Percentiles rank a stretch among this genome's conserved stretches.
Evolutionary conservation across 1,284 basidiomycete species (phyloP).

Genomic region (Phylloporus gajari): DNA sequence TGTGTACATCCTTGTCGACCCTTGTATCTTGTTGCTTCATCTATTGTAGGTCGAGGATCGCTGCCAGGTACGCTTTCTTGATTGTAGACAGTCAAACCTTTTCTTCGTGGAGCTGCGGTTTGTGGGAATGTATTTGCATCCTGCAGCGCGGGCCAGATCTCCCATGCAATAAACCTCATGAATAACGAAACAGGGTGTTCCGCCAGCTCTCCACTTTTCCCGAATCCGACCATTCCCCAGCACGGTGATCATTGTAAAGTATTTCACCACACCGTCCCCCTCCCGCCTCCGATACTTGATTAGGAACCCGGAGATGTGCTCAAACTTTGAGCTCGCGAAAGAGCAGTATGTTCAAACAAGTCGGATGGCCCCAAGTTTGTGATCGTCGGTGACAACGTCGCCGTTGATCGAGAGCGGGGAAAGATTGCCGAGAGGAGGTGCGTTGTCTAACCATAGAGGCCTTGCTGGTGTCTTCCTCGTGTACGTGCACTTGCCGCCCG

Average conservation of each 20-base stretch:
- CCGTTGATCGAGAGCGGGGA: slow-evolving; percentile 84
- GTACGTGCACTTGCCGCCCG: slow-evolving; percentile 83
- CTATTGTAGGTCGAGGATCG: slow-evolving; percentile 73
- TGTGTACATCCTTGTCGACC: slow-evolving; percentile 35
- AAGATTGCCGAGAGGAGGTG: slow-evolving; percentile 83
- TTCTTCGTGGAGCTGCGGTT: slow-evolving; percentile 70
- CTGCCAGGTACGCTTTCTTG: slow-evolving; percentile 65
- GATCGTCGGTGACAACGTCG: slow-evolving; percentile 92
- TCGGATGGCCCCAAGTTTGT: slow-evolving; percentile 80
- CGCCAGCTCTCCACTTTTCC: neutral
- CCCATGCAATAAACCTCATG: slow-evolving; percentile 81
- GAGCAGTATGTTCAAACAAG: slow-evolving; percentile 82
- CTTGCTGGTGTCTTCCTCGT: slow-evolving; percentile 90
- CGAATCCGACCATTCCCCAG: slow-evolving; percentile 48
- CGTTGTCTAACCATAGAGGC: slow-evolving; percentile 63
- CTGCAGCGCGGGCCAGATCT: slow-evolving; percentile 86
- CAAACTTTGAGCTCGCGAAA: slow-evolving; percentile 91
- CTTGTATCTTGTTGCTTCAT: neutral
- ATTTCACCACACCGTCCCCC: slow-evolving; percentile 27
- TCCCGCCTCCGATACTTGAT: slow-evolving; percentile 15
- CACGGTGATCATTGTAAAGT: slow-evolving; percentile 89
- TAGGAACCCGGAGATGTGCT: slow-evolving; percentile 87
- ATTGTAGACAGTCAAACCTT: neutral
- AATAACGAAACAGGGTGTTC: slow-evolving; percentile 75
- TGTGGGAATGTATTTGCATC: slow-evolving; percentile 91